Percentiles rank a stretch among this genome's conserved stretches.
phyloP scores from a whole-genome alignment of 2,329 filamentous ascomycete genomes.

The Talaromyces islandicus region DNA sequence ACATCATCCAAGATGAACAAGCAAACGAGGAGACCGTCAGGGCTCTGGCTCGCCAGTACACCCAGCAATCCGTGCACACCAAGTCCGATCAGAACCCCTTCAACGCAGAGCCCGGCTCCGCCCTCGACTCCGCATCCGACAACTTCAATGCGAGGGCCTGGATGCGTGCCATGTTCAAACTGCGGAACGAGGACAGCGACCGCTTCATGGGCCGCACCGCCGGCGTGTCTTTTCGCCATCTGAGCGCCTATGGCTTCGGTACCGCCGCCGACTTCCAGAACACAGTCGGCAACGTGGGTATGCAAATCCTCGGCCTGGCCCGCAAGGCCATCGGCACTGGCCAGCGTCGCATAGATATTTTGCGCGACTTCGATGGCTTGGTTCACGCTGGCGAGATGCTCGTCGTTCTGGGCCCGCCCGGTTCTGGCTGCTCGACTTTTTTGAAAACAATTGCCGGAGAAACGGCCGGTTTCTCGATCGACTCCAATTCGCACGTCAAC shows the following conservation, averaged over 20 bases:
- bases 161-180: constrained; percentile 36
- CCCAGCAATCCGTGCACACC: constrained; percentile 7
- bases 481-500: constrained; percentile 65
- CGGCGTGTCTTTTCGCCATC: constrained; percentile 39
- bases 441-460: constrained; percentile 78
- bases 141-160: constrained; percentile 40
- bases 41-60: constrained; percentile 5
- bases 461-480: constrained; percentile 68
- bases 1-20: not conserved
- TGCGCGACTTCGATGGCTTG: constrained; percentile 59
- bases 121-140: constrained; percentile 36
- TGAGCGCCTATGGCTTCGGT: constrained; percentile 40
- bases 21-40: not conserved
- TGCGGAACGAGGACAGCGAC: constrained; percentile 25
- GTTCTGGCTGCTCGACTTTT: constrained; percentile 66
- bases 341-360: constrained; percentile 52
- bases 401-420: constrained; percentile 49
- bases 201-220: constrained; percentile 27
- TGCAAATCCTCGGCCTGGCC: constrained; percentile 28
- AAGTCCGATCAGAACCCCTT: constrained; percentile 28
- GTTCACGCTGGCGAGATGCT: constrained; percentile 54
- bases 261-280: constrained; percentile 40
- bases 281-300: constrained; percentile 34
- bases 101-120: constrained; percentile 25
- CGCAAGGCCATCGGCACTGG: constrained; percentile 28